phyloP scores from a whole-genome alignment of 2,329 filamentous ascomycete species.

The Elsinoe ampelina region DNA sequence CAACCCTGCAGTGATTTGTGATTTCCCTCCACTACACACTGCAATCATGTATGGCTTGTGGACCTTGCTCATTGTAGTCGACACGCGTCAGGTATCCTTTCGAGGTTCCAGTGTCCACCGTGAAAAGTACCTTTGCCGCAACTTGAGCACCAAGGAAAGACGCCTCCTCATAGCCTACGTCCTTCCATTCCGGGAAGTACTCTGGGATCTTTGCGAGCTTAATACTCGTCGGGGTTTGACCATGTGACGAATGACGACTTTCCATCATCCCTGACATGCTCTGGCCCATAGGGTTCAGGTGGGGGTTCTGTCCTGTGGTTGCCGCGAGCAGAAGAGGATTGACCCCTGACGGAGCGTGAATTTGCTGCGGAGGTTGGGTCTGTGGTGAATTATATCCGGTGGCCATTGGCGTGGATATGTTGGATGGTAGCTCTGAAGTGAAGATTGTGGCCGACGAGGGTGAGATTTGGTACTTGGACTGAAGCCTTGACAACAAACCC shows the following conservation, averaged over 20 bases:
- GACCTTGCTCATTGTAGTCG: constrained; percentile 60
- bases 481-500: constrained; percentile 70
- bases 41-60: constrained; percentile 53
- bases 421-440: constrained; percentile 90
- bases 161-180: constrained; percentile 63
- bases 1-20: not conserved
- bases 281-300: constrained; percentile 34
- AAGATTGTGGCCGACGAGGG: constrained; percentile 93
- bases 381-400: constrained; percentile 89
- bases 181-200: constrained; percentile 88
- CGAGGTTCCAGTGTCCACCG: constrained; percentile 55
- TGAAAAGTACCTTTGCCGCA: constrained; percentile 65
- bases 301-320: constrained; percentile 58
- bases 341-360: constrained; percentile 44
- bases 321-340: constrained; percentile 90
- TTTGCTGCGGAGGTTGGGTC: constrained; percentile 34
- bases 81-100: constrained; percentile 62
- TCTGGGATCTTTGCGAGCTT: constrained; percentile 68
- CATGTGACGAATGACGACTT: constrained; percentile 52
- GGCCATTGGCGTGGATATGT: constrained; percentile 79
- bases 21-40: constrained; percentile 16
- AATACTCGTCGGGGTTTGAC: constrained; percentile 74
- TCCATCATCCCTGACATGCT: constrained; percentile 29
- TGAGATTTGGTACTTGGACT: constrained; percentile 77
- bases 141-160: constrained; percentile 83